Evolutionary conservation across 75 land plant genomes (phyloP).

Genomic region (Ceratopteris richardii): DNA sequence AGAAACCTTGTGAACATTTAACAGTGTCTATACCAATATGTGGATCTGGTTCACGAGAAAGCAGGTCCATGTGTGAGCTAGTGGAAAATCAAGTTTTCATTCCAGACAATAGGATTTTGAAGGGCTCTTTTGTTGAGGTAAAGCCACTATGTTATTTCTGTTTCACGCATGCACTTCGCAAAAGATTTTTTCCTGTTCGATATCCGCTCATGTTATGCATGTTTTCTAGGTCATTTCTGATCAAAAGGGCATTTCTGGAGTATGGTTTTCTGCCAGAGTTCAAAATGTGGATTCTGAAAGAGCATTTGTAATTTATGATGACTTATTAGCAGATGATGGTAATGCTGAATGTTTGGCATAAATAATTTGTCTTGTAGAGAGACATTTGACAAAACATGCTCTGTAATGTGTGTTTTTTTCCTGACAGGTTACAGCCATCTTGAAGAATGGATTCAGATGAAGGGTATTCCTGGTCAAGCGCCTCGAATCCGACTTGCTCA

Average conservation of each 20-base stretch:
- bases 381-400: background rate
- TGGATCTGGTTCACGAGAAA: too few species aligned
- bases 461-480: conserved; percentile 24
- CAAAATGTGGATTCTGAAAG: conserved; percentile 46
- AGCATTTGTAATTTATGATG: conserved; percentile 56
- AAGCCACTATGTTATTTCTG: conserved; percentile 1
- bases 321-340: conserved; percentile 67
- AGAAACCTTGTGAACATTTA: too few species aligned
- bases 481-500: conserved; percentile 62
- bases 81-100: too few species aligned
- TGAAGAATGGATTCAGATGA: conserved; percentile 71
- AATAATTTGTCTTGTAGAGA: background rate
- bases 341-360: background rate
- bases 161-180: too few species aligned
- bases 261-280: conserved; percentile 76
- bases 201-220: background rate
- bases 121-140: conserved; percentile 62
- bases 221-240: conserved; percentile 57
- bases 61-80: too few species aligned
- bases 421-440: conserved; percentile 42
- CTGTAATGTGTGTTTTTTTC: background rate
- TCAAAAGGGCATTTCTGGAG: conserved; percentile 44
- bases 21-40: too few species aligned
- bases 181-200: background rate
- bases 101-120: conserved; percentile 18